Evolutionary conservation across 257 asterid species (phyloP), one percentile per base, ranked within the genome.

Genomic region (Fraxinus quadrangulata): DNA sequence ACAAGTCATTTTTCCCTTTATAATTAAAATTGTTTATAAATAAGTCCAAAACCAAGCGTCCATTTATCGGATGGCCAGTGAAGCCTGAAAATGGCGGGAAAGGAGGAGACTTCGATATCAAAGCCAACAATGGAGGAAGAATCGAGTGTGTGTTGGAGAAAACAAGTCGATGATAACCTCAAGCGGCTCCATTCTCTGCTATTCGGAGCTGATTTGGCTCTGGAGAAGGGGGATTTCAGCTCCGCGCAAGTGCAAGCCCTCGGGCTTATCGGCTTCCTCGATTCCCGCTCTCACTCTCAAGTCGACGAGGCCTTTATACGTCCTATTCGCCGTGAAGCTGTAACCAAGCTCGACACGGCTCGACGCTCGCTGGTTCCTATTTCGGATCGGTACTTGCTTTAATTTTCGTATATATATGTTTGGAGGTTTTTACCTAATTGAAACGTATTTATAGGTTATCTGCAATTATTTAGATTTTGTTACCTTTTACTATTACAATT

Each of bases 181-280:
- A 88, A 89, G 81, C 88, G 98, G 78, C 95, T 96, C 39, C 97
- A 96, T n/a, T 90, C 97, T 67, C 88, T 93, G 76, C 86, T 92
- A 39, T 96, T 91, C 75, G 97, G 98, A 33, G 91, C 94, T 21
- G 98, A 90, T 71, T 86, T 82, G 68, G 97, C 98, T 76, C 85
- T 92, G 69, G 92, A 93, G 82, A 93, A 87, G 70, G 87, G 86
- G 67, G 97, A 96, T 87, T 93, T 83, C 79, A 67, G 84, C 76
- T 83, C 88, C 49, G 98, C 98, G 77, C 92, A 88, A 74, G 92
- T 87, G 77, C 87, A 88, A 61, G 84, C 91, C 75, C 86, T 96
- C 77, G 93, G 86, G 37, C 98, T 96, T 78, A 71, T 92, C 82
- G 99, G 98, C 69, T 96, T 96, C 90, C 96, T 96, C 73, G 96